phyloP scores from a whole-genome alignment of 1,284 basidiomycete species.

The Ganoderma boninense region DNA sequence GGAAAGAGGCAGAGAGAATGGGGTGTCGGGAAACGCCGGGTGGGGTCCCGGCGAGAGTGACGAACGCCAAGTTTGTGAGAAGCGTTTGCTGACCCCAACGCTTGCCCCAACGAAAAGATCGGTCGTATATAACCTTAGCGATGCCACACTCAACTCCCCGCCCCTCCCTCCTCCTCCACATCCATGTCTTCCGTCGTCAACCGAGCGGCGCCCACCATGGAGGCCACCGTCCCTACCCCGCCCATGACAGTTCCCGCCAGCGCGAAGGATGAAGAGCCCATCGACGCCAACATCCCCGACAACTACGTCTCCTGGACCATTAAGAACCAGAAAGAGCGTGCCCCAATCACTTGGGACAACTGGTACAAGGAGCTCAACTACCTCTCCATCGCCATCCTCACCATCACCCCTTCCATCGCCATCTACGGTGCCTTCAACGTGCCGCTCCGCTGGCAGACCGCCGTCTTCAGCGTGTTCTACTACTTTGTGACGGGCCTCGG shows the following conservation, averaged over 20 bases:
- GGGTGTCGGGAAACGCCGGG: constrained; percentile 25
- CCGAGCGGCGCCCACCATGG: constrained; percentile 38
- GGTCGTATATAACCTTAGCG: constrained; percentile 33
- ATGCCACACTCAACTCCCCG: constrained; percentile 21
- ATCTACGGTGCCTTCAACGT: constrained; percentile 73
- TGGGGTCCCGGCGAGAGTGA: constrained; percentile 23
- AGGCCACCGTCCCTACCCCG: constrained; percentile 38
- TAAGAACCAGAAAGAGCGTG: constrained; percentile 77
- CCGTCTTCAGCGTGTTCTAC: constrained; percentile 76
- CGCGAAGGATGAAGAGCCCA: constrained; percentile 52
- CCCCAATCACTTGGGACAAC: constrained; percentile 80
- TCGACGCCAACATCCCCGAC: constrained; percentile 80
- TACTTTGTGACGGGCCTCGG: constrained; percentile 89
- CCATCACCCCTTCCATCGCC: constrained; percentile 75
- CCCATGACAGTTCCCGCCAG: constrained; percentile 35
- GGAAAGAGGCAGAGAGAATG: constrained; percentile 5
- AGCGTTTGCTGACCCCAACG: constrained; percentile 30
- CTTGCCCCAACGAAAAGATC: constrained; percentile 35
- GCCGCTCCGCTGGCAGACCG: constrained; percentile 72
- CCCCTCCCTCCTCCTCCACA: constrained; percentile 28
- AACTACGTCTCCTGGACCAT: constrained; percentile 92
- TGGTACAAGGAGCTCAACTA: constrained; percentile 78
- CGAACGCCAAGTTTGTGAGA: constrained; percentile 28
- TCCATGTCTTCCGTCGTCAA: constrained; percentile 40
- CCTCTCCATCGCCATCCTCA: constrained; percentile 63